Conservation (phyloP, 768 basidiomycete species). For the Tylopilus balloui region DNA sequence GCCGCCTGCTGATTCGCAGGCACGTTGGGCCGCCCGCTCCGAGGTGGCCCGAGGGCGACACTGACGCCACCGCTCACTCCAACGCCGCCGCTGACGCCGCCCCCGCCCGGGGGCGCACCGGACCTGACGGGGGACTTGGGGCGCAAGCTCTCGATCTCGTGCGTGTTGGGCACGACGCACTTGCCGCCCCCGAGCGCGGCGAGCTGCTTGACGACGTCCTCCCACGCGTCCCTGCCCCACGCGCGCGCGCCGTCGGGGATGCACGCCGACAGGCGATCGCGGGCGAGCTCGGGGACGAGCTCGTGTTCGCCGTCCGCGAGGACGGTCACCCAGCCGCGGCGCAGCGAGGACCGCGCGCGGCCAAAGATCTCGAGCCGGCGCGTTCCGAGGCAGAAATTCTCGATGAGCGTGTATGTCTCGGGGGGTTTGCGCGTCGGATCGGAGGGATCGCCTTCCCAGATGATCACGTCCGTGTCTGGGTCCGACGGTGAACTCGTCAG, state of each 20-base stretch:
- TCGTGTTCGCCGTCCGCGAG: slow-evolving; percentile 61
- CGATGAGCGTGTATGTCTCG: slow-evolving; percentile 92
- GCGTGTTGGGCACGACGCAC: slow-evolving; percentile 63
- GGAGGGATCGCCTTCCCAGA: slow-evolving; percentile 88
- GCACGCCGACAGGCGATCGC: slow-evolving; percentile 29
- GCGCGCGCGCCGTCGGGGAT: slow-evolving; percentile 30
- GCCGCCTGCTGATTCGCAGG: slow-evolving; percentile 17
- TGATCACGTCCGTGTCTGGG: slow-evolving; percentile 90
- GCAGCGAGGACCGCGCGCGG: slow-evolving; percentile 56
- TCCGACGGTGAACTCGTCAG: neutral
- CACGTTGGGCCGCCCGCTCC: slow-evolving; percentile 16
- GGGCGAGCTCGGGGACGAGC: slow-evolving; percentile 37
- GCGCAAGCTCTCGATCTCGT: slow-evolving; percentile 78
- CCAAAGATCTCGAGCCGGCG: slow-evolving; percentile 91
- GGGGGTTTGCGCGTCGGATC: slow-evolving; percentile 89
- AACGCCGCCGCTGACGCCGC: slow-evolving; percentile 23
- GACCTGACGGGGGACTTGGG: slow-evolving; percentile 77
- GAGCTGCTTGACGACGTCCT: slow-evolving; percentile 52
- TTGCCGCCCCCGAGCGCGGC: slow-evolving; percentile 45
- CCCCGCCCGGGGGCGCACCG: slow-evolving; percentile 25
- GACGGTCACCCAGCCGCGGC: slow-evolving; percentile 92
- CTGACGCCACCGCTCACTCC: slow-evolving; percentile 22
- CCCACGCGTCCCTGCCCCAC: slow-evolving; percentile 67
- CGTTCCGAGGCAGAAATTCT: slow-evolving; percentile 94
- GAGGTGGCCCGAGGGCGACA: slow-evolving; percentile 11